Percentiles rank a stretch among this genome's conserved stretches.
Conservation (phyloP, 2,329 filamentous ascomycete genomes). For the Pseudogymnoascus sp. region DNA sequence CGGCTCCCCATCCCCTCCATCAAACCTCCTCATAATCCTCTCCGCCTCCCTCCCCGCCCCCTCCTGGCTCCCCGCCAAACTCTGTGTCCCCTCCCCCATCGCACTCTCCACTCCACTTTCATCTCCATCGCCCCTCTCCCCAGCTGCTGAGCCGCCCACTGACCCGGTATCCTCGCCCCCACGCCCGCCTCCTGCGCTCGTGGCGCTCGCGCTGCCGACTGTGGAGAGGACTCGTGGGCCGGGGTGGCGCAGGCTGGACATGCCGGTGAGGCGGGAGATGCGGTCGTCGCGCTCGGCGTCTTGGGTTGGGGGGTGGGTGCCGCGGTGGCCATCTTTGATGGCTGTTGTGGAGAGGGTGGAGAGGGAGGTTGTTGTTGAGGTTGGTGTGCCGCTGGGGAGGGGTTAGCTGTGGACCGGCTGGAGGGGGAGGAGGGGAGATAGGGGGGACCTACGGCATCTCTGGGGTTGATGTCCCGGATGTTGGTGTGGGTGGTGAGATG, state of each 20-base stretch:
- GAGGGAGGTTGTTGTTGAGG: slow-evolving; percentile 84
- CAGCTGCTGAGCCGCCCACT: slow-evolving; percentile 9
- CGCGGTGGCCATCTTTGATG: slow-evolving; percentile 92
- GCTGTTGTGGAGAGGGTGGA: slow-evolving; percentile 87
- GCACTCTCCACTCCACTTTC: slow-evolving; percentile 57
- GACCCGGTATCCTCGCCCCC: slow-evolving; percentile 48
- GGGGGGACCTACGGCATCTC: slow-evolving; percentile 69
- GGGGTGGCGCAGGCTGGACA: slow-evolving; percentile 44
- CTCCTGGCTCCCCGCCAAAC: neutral
- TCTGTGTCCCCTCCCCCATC: slow-evolving; percentile 32
- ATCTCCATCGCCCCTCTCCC: slow-evolving; percentile 20
- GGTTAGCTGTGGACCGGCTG: slow-evolving; percentile 13
- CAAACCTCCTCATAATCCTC: slow-evolving; percentile 49
- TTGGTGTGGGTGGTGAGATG: neutral
- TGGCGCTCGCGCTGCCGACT: slow-evolving; percentile 83
- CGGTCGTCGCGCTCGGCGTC: slow-evolving; percentile 91
- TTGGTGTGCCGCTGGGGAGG: slow-evolving; percentile 72
- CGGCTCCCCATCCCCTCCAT: slow-evolving; percentile 37
- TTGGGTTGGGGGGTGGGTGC: slow-evolving; percentile 60
- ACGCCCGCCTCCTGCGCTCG: slow-evolving; percentile 64
- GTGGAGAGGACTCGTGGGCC: slow-evolving; percentile 50
- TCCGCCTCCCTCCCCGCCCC: slow-evolving; percentile 35
- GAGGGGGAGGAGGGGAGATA: slow-evolving; percentile 13
- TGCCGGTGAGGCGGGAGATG: slow-evolving; percentile 85
- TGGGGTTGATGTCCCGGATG: slow-evolving; percentile 24